Conservation (phyloP, 768 basidiomycete genomes). For the Calocybe cyanea region DNA sequence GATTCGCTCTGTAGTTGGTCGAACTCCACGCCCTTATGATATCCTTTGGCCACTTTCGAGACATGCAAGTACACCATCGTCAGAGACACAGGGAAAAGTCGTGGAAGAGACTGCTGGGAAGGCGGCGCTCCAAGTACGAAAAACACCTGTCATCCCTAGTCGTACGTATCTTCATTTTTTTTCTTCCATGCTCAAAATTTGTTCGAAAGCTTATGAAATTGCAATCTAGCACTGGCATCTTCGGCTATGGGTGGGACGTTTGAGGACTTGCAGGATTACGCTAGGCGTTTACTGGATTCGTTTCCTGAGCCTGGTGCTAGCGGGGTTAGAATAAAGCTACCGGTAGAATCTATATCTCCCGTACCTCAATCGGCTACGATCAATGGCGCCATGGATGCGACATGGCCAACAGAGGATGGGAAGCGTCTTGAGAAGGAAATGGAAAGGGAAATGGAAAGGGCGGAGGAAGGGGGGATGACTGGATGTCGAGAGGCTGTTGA, state of each 20-base stretch:
- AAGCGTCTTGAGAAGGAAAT: conserved; percentile 30
- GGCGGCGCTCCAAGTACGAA: conserved; percentile 12
- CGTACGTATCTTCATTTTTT: conserved; percentile 16
- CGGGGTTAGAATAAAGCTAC: conserved; percentile 23
- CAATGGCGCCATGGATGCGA: conserved; percentile 18
- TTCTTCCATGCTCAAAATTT: neutral
- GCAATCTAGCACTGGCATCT: conserved; percentile 7
- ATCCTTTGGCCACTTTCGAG: conserved; percentile 72
- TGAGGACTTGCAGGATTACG: conserved; percentile 51
- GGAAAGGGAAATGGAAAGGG: conserved; percentile 26
- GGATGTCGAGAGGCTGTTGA: conserved; percentile 86
- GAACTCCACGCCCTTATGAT: conserved; percentile 67
- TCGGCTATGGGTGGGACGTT: conserved; percentile 27
- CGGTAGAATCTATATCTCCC: conserved; percentile 21
- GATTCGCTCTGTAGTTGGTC: conserved; percentile 37
- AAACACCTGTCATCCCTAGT: conserved; percentile 18
- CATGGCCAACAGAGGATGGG: conserved; percentile 23
- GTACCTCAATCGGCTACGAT: conserved; percentile 24
- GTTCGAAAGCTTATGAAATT: neutral
- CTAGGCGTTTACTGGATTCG: conserved; percentile 43
- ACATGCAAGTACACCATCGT: conserved; percentile 27
- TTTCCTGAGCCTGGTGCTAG: conserved; percentile 31
- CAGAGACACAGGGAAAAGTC: conserved; percentile 35
- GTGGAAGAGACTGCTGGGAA: conserved; percentile 28
- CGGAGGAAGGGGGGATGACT: conserved; percentile 42